These are phyloP conservation scores for Schizosaccharomyces osmophilus DNA, from an alignment of 805 yeast species.

Conservation along the genomic window DNA sequence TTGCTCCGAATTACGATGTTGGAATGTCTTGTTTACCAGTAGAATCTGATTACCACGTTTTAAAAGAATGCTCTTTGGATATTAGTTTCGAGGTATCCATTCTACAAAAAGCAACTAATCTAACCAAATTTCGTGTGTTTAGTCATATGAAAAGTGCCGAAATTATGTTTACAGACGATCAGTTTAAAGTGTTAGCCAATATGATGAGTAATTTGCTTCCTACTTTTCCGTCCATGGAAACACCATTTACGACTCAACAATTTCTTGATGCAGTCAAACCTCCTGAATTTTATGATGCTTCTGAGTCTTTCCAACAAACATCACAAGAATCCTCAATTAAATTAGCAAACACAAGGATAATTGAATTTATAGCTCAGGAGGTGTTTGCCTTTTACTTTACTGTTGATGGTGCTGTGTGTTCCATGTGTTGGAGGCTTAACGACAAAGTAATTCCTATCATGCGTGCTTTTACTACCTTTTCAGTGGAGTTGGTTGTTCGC, in stretches of 20 bases:
- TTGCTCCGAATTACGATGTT: slow-evolving; percentile 66
- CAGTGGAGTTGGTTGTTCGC: neutral
- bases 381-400: slow-evolving; percentile 47
- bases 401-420: slow-evolving; percentile 22
- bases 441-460: neutral
- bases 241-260: neutral
- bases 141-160: slow-evolving; percentile 54
- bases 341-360: neutral
- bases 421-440: neutral
- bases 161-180: slow-evolving; percentile 62
- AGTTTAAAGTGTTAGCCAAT: slow-evolving; percentile 69
- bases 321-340: neutral
- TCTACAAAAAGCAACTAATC: slow-evolving; percentile 48
- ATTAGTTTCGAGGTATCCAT: slow-evolving; percentile 62
- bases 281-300: neutral
- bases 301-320: neutral
- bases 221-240: slow-evolving; percentile 10
- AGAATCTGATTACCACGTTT: slow-evolving; percentile 30
- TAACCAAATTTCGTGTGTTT: slow-evolving; percentile 48
- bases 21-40: slow-evolving; percentile 8
- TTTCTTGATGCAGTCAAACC: neutral
- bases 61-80: slow-evolving; percentile 54
- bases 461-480: neutral
- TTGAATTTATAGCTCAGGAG: slow-evolving; percentile 22
- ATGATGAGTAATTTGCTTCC: slow-evolving; percentile 52